Base-by-base conservation (phyloP, 108 stramenopile genomes). In the Skeletonema menzelii region DNA sequence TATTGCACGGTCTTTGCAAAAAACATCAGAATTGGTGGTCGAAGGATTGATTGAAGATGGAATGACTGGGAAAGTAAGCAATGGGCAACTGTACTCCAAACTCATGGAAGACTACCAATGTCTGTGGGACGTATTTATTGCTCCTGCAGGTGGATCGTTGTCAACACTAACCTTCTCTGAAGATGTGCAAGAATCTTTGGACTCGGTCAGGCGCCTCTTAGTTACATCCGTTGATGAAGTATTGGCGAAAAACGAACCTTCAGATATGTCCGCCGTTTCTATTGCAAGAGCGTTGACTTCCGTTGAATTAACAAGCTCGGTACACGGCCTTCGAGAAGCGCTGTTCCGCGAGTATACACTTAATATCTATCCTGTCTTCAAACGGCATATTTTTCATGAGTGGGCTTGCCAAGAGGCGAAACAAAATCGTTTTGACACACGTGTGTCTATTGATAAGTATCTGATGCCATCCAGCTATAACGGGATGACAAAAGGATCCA, bases 381-480 rank as follows among this genome's bases (percentile, higher is more conserved):
- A 82, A 27, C 88, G 85, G 42, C 87, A 91, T 71, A 86, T 88
- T 19, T 80, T 92, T 62, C 88, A 95, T 59, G 93, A 95, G 72
- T 88, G 86, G 89, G 72, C 88, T 49, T 91, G 88, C 58, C 67
- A 66, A 37, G 93, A 91, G 67, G 46, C 79, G 80, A 65, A 69
- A 67, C 57, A 22, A 8, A 34, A 37, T 62, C 24, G 27, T 27
- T 13, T 73, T 37, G 62, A 70, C 38, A 49, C 37, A 57, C 27
- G 28, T 46, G 46, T 13, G 20, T 26, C 38, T 63, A 47, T 15
- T n/a, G 59, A 59, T 22, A 55, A 47, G 11, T 70, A 71, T 59
- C 28, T 72, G 42, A 63, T 87, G 12, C 70, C 78, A 37, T 65
- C 26, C 19, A 24, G 27, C 20, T 64, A 60, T 34, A 57, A 26